Evolutionary conservation across 2,329 filamentous ascomycete species (phyloP).

Genomic region (Aspergillus ibericus): DNA sequence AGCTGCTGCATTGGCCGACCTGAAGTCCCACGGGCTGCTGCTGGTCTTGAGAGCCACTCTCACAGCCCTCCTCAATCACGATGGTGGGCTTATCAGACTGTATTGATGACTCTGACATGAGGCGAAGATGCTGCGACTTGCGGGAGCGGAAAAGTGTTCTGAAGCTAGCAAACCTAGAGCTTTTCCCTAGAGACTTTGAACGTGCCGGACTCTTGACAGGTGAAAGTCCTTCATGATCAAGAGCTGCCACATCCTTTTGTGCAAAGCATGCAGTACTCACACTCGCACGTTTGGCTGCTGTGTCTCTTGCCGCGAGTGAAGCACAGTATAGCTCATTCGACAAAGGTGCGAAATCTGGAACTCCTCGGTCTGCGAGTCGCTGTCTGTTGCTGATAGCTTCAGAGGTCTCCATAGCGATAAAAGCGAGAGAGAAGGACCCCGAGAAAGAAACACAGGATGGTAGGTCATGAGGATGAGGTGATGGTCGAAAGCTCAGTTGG

Average conservation of each 20-base stretch:
- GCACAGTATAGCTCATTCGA: not conserved
- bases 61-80: not conserved
- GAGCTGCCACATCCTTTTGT: not conserved
- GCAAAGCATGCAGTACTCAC: not conserved
- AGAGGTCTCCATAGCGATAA: not conserved
- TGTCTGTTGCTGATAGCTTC: not conserved
- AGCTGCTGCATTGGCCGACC: not conserved
- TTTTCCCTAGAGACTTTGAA: not conserved
- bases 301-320: not conserved
- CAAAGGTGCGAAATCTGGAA: not conserved
- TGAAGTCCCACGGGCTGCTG: not conserved
- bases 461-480: not conserved
- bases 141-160: conserved; percentile 19
- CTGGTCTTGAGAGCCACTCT: not conserved
- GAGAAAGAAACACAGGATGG: not conserved
- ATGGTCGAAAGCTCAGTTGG: not conserved
- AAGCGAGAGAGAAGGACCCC: not conserved
- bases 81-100: not conserved
- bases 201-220: not conserved
- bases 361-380: not conserved
- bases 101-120: not conserved
- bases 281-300: not conserved
- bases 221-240: too few species aligned
- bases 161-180: conserved; percentile 18
- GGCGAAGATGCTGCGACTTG: conserved; percentile 11